phyloP scores from a whole-genome alignment of 225 moss, liverwort and hornwort species.

The Straminergon stramineum region DNA sequence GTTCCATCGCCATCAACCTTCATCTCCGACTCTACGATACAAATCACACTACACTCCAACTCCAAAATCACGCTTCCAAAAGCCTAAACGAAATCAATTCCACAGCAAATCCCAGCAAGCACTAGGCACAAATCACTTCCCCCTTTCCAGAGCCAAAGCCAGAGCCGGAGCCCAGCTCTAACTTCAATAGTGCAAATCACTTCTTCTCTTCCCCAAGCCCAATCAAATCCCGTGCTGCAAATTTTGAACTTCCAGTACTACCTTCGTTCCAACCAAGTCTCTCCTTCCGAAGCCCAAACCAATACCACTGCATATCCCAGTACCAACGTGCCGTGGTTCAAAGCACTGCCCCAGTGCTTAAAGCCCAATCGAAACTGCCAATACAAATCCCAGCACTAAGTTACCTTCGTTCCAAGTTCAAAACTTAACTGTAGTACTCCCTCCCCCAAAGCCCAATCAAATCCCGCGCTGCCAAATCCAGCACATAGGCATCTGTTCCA shows the following conservation, averaged over 20 bases:
- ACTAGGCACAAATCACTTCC: not conserved
- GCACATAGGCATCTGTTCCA: not conserved
- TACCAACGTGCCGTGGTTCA: not conserved
- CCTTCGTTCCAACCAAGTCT: not conserved
- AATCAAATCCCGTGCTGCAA: not conserved
- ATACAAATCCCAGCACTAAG: not conserved
- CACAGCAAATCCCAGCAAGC: not conserved
- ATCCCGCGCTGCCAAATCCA: not conserved
- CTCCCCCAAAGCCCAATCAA: not conserved
- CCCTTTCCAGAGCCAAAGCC: not conserved
- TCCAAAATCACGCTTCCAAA: not conserved
- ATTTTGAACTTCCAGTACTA: not conserved
- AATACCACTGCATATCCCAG: not conserved
- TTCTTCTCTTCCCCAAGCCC: not conserved
- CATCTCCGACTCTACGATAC: not conserved
- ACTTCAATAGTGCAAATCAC: not conserved
- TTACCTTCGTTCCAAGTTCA: not conserved
- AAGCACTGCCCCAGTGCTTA: not conserved
- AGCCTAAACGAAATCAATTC: not conserved
- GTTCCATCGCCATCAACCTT: not conserved
- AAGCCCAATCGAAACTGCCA: not conserved
- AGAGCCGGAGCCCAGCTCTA: not conserved
- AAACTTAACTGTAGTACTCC: not conserved
- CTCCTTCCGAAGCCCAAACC: not conserved
- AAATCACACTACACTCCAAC: not conserved